Percentiles rank a stretch among this genome's conserved stretches.
Conservation (phyloP, 2,329 filamentous ascomycete genomes). For the Lasiodiplodia hormozganensis region DNA sequence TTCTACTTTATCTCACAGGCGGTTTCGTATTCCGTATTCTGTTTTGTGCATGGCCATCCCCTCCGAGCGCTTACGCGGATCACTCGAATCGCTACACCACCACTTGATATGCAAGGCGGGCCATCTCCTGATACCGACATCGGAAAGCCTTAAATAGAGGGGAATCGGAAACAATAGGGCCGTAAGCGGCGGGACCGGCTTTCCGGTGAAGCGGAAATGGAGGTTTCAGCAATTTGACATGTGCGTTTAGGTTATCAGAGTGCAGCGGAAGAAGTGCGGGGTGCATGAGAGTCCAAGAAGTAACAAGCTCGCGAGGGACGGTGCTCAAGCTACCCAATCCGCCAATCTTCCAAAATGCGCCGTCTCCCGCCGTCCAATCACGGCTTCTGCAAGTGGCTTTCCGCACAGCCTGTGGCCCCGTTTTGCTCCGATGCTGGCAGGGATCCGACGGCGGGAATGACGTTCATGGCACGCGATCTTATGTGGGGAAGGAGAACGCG, state of each 20-base stretch:
- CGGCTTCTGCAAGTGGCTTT: neutral
- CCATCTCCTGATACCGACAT: neutral
- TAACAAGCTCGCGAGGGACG: neutral
- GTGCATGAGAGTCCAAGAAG: neutral
- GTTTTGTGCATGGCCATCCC: neutral
- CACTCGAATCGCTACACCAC: neutral
- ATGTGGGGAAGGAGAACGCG: conserved; percentile 6
- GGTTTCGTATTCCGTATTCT: neutral
- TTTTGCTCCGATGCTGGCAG: conserved; percentile 13
- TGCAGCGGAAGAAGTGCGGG: conserved; percentile 5
- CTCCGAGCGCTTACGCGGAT: neutral
- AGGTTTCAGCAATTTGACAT: neutral
- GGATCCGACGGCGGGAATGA: conserved; percentile 16
- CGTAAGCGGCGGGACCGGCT: neutral
- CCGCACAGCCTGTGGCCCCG: neutral
- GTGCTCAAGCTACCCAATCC: conserved; percentile 5
- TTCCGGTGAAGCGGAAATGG: neutral
- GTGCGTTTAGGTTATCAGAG: neutral
- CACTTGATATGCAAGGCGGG: neutral
- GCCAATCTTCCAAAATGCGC: neutral
- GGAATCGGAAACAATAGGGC: conserved; percentile 1
- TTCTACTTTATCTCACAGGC: neutral
- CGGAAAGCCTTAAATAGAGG: neutral
- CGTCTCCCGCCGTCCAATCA: neutral
- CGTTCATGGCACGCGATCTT: conserved; percentile 6